Evolutionary conservation across 2,329 filamentous ascomycete genomes (phyloP).

Genomic region (Mycosphaerella arachidis): DNA sequence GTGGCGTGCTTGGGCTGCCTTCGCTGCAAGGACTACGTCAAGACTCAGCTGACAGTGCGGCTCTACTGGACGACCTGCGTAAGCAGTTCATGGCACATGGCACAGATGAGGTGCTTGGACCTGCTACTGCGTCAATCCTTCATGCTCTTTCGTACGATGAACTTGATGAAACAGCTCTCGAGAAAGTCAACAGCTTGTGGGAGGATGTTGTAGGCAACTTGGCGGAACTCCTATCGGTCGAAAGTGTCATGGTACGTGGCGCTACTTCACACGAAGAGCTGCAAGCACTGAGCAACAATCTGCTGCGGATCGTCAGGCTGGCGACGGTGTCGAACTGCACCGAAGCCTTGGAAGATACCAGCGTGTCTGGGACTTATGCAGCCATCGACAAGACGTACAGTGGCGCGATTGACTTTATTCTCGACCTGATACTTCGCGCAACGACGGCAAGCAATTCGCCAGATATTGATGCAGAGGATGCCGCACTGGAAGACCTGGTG

Average conservation of each 20-base stretch:
- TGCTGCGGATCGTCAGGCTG: slow-evolving; percentile 30
- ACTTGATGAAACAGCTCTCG: slow-evolving; percentile 77
- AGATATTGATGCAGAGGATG: slow-evolving; percentile 58
- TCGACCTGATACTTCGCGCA: slow-evolving; percentile 69
- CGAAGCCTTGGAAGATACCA: slow-evolving; percentile 62
- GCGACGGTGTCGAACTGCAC: slow-evolving; percentile 61
- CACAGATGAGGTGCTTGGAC: slow-evolving; percentile 75
- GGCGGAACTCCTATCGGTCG: slow-evolving; percentile 61
- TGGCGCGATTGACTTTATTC: slow-evolving; percentile 62
- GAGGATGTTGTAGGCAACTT: slow-evolving; percentile 74
- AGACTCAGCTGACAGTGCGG: slow-evolving; percentile 73
- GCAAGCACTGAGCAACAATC: slow-evolving; percentile 30
- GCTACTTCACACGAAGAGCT: slow-evolving; percentile 52
- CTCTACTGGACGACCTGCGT: slow-evolving; percentile 83
- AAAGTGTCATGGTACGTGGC: slow-evolving; percentile 66
- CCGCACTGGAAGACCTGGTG: slow-evolving; percentile 74
- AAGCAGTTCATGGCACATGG: slow-evolving; percentile 93
- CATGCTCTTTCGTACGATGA: slow-evolving; percentile 85
- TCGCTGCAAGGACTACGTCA: slow-evolving; percentile 86
- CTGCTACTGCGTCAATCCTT: slow-evolving; percentile 76
- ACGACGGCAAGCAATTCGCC: slow-evolving; percentile 56
- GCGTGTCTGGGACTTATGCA: slow-evolving; percentile 37
- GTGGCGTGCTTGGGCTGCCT: slow-evolving; percentile 80
- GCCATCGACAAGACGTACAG: slow-evolving; percentile 21
- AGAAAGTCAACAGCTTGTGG: slow-evolving; percentile 78